phyloP scores from a whole-genome alignment of 441 rosid species.

The Arabidopsis hybrid region DNA sequence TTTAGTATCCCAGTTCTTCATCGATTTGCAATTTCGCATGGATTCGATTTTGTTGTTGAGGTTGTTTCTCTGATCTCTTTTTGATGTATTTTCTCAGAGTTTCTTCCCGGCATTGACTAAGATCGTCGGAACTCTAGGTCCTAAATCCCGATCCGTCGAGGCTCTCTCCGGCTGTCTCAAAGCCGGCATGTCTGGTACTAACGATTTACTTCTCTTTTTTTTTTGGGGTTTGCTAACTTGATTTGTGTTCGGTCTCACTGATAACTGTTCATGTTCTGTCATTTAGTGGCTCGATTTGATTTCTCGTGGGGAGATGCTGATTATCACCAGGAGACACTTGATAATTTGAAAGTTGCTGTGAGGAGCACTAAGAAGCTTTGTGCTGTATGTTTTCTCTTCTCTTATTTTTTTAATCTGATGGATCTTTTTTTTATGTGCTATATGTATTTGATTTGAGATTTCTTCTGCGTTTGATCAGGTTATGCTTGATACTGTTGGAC shows the following conservation, averaged over 20 bases:
- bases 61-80: neutral
- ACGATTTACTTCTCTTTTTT: neutral
- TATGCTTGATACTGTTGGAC: slow-evolving; percentile 94
- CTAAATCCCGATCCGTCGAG: slow-evolving; percentile 89
- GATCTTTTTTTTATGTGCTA: slow-evolving; percentile 22
- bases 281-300: slow-evolving; percentile 88
- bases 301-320: slow-evolving; percentile 86
- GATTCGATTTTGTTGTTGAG: neutral
- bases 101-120: slow-evolving; percentile 97
- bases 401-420: neutral
- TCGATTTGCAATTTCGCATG: slow-evolving; percentile 14
- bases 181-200: slow-evolving; percentile 94
- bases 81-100: slow-evolving; percentile 56
- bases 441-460: neutral
- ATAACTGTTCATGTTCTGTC: neutral
- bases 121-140: slow-evolving; percentile 96
- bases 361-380: slow-evolving; percentile 93
- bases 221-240: neutral
- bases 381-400: slow-evolving; percentile 61
- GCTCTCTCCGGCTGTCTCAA: slow-evolving; percentile 83
- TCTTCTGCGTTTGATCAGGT: slow-evolving; percentile 56
- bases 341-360: slow-evolving; percentile 82
- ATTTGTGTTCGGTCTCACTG: slow-evolving; percentile 8
- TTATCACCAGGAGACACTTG: slow-evolving; percentile 89
- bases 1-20: slow-evolving; percentile 57